Base-by-base conservation (phyloP, 768 basidiomycete genomes). In the Calocybe indica region DNA sequence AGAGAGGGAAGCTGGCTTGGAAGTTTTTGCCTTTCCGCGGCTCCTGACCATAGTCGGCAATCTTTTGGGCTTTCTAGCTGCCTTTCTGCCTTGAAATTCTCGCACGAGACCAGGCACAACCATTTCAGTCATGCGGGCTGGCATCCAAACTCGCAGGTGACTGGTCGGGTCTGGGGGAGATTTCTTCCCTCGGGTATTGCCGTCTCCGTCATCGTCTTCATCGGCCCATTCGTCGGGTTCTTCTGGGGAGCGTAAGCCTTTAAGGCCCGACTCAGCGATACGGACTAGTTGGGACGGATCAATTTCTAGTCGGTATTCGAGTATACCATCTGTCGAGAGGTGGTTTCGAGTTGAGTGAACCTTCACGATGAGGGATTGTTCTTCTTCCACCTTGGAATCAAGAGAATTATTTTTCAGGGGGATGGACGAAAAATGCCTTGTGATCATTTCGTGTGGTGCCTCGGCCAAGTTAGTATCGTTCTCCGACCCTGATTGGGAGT, bases 271-370 rank as follows among this genome's bases (percentile, higher is more conserved):
- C 53, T 82, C 82, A 9, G 83, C 76, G 0, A 88, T 68, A 3
- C 65, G 69, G 5, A 88, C 85, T 14, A 92, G 75, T 40, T 76
- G 72, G 5, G 72, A 71, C 0, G 88, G 91, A 6, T 79, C 75
- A 45, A 92, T 71, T 55, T 91, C 85, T 9, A 94, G 67, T 1
- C 92, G 85, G 55, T 91, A 92, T 62, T 95, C 92, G 37, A 82
- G 69, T 1, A 82, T 67, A 6, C 71, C 65, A 54, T 90, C 88
- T 0, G 88, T 89, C 8, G 78, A 88, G 0, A 75, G 71, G 54
- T 92, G 91, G 5, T 63, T 70, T 7, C 92, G 76, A 5, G 72
- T 63, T 1, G 79, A 77, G 52, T 85, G 79, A 13, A 93, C 83
- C 57, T 81, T 81, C 14, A 83, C 51, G 40, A 92, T 74, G 37